Conservation (phyloP, 805 yeast genomes). For the Candida vartiovaarae region DNA sequence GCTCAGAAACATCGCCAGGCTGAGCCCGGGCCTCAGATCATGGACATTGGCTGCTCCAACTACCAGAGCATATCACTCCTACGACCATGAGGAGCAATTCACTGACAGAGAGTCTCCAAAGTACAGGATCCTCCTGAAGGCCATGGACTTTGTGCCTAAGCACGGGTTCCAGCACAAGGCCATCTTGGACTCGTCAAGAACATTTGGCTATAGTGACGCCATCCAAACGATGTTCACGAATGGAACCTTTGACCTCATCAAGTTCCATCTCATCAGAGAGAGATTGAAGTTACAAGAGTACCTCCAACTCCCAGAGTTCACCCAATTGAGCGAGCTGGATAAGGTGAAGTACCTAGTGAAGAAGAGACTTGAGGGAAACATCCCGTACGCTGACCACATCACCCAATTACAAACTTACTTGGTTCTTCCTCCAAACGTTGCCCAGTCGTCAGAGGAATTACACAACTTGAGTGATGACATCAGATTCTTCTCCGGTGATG, state of each 20-base stretch:
- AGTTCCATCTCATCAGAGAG: slow-evolving; percentile 46
- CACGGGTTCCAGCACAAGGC: slow-evolving; percentile 46
- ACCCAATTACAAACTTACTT: slow-evolving; percentile 45
- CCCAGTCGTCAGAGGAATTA: slow-evolving; percentile 56
- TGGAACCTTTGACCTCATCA: slow-evolving; percentile 47
- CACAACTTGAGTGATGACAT: slow-evolving; percentile 78
- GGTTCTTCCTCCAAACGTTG: slow-evolving; percentile 55
- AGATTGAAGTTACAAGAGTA: slow-evolving; percentile 35
- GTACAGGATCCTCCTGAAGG: slow-evolving; percentile 32
- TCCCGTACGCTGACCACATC: slow-evolving; percentile 28
- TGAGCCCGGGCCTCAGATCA: too few relatives aligned
- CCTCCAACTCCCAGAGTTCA: slow-evolving; percentile 25
- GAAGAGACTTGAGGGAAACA: slow-evolving; percentile 40
- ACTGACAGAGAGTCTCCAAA: slow-evolving; percentile 28
- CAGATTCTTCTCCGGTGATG: slow-evolving; percentile 71
- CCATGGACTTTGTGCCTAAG: slow-evolving; percentile 37
- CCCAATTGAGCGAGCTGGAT: slow-evolving; percentile 29
- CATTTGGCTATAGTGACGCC: slow-evolving; percentile 45
- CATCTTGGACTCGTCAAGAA: slow-evolving; percentile 41
- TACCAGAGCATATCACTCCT: slow-evolving; percentile 23
- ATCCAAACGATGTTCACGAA: slow-evolving; percentile 34
- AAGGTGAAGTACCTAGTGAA: slow-evolving; percentile 38
- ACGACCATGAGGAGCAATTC: slow-evolving; percentile 19
- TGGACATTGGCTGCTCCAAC: background rate
- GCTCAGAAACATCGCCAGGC: too few relatives aligned